Percentiles rank a stretch among this genome's conserved stretches.
Conservation (phyloP, 441 rosid species). For the Mallotus japonicus region DNA sequence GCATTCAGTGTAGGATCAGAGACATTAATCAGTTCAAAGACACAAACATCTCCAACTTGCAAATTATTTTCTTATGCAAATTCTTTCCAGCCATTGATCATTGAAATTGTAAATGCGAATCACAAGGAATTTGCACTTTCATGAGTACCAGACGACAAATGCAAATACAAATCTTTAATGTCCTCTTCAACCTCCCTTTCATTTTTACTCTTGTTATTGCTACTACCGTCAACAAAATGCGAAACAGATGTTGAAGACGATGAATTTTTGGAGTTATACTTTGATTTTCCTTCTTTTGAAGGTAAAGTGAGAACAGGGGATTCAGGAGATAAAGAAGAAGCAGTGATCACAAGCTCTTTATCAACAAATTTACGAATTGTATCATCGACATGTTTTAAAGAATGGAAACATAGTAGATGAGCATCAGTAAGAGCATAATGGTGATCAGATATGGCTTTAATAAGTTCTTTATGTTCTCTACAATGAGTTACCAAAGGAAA, state of each 20-base stretch:
- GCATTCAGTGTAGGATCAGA: not conserved
- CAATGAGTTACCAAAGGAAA: conserved; percentile 72
- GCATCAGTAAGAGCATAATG: conserved; percentile 80
- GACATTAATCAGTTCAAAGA: conserved; percentile 27
- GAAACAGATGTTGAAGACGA: conserved; percentile 68
- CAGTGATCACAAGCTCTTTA: conserved; percentile 56
- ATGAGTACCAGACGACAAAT: conserved; percentile 63
- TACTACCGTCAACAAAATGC: conserved; percentile 37
- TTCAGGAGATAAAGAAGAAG: conserved; percentile 38
- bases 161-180: conserved; percentile 55
- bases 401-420: conserved; percentile 63
- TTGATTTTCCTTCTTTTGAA: conserved; percentile 55
- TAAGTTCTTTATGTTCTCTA: conserved; percentile 58
- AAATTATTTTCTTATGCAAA: conserved; percentile 27
- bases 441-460: conserved; percentile 60
- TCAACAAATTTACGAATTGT: conserved; percentile 74
- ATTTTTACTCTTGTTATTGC: conserved; percentile 4
- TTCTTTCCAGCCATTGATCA: conserved; percentile 20
- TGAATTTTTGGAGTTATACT: conserved; percentile 35
- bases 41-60: conserved; percentile 24
- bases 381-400: conserved; percentile 68
- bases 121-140: too few relatives aligned
- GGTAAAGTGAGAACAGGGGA: conserved; percentile 88
- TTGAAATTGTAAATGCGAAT: too few relatives aligned
- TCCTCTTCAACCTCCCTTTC: conserved; percentile 37